Evolutionary conservation across 768 basidiomycete genomes (phyloP).

Genomic region (Plicaturopsis crispa): DNA sequence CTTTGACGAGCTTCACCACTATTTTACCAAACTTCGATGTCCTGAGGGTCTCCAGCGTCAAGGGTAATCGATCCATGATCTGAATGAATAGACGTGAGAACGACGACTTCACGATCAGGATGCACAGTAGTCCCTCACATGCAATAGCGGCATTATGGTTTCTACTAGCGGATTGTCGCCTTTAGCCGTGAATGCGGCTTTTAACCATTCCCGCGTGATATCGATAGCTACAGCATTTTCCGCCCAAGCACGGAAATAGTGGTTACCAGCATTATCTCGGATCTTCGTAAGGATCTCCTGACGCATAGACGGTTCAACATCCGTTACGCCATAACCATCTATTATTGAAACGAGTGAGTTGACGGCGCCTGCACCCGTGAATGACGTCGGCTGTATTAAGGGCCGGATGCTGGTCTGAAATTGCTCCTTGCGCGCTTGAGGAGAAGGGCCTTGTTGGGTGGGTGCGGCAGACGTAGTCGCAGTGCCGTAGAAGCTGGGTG

Average conservation of each 20-base stretch:
- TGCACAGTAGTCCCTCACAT: conserved; percentile 46
- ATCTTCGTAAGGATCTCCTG: conserved; percentile 75
- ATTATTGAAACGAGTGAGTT: conserved; percentile 50
- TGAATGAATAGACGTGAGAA: conserved; percentile 19
- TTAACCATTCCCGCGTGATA: conserved; percentile 77
- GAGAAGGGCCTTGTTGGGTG: conserved; percentile 25
- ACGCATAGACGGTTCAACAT: conserved; percentile 59
- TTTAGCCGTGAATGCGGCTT: conserved; percentile 53
- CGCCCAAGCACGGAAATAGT: conserved; percentile 82
- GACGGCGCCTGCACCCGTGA: conserved; percentile 67
- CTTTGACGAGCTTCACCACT: conserved; percentile 69
- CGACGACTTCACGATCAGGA: conserved; percentile 6
- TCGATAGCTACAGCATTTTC: conserved; percentile 73
- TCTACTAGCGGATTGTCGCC: conserved; percentile 50
- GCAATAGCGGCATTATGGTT: conserved; percentile 80
- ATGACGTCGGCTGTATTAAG: conserved; percentile 47
- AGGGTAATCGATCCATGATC: conserved; percentile 81
- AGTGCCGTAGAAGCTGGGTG: conserved; percentile 10
- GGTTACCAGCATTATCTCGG: conserved; percentile 77
- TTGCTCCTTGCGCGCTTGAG: conserved; percentile 47
- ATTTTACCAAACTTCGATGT: conserved; percentile 75
- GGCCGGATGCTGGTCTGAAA: conserved; percentile 48
- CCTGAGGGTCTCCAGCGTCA: conserved; percentile 62
- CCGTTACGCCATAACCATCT: conserved; percentile 49
- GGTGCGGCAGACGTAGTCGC: conserved; percentile 19